Evolutionary conservation across 345 rosid species (phyloP).

Genomic region (Cardiospermum halicacabum): DNA sequence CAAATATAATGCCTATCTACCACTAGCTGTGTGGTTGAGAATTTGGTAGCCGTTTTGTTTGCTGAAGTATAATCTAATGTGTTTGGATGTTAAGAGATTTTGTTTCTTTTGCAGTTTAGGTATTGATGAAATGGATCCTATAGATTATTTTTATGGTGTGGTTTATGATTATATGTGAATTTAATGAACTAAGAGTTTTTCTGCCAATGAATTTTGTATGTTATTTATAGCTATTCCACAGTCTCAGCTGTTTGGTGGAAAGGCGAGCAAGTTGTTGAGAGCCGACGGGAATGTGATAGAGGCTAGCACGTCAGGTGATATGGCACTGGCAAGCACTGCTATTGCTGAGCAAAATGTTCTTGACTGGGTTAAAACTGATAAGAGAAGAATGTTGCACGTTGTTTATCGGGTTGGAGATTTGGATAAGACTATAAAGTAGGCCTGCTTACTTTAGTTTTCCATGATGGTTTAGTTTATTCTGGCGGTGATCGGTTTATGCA

Average conservation of each 20-base stretch:
- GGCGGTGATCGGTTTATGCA: not conserved
- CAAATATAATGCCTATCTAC: too few relatives aligned
- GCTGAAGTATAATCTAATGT: too few relatives aligned
- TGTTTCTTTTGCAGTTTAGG: conserved; percentile 1
- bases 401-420: conserved; percentile 96
- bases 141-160: not conserved
- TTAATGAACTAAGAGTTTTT: conserved; percentile 1
- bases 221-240: conserved; percentile 30
- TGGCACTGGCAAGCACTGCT: conserved; percentile 9
- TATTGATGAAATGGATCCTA: not conserved
- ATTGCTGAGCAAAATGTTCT: conserved; percentile 18
- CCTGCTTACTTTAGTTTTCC: not conserved
- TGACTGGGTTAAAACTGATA: conserved; percentile 68
- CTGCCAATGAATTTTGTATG: conserved; percentile 10
- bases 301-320: conserved; percentile 13
- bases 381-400: conserved; percentile 88
- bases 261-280: conserved; percentile 15
- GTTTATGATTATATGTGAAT: conserved; percentile 6
- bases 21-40: too few relatives aligned
- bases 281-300: conserved; percentile 13
- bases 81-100: too few relatives aligned
- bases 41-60: too few relatives aligned
- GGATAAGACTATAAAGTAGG: conserved; percentile 88
- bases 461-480: too few relatives aligned
- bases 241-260: conserved; percentile 28